A percentile compares a stretch with the other conserved stretches of the same genome.
Evolutionary conservation across 345 rosid genomes (phyloP).

Genomic region (Erysimum cheiranthoides): DNA sequence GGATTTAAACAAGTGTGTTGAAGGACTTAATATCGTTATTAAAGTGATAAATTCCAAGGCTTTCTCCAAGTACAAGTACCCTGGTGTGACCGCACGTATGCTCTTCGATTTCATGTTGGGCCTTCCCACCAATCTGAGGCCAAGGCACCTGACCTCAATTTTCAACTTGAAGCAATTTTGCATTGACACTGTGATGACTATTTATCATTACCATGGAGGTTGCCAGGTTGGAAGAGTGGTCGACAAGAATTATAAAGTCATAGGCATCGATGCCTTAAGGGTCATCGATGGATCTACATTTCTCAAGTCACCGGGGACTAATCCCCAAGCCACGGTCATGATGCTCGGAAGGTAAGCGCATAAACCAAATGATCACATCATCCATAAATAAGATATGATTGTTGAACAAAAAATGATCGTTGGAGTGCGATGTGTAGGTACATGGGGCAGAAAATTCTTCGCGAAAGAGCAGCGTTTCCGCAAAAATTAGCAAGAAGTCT

Average conservation of each 20-base stretch:
- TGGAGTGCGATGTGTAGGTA: background rate
- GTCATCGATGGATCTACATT: conserved; percentile 64
- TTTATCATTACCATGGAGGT: conserved; percentile 69
- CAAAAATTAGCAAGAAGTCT: background rate
- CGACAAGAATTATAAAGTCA: conserved; percentile 52
- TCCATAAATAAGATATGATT: background rate
- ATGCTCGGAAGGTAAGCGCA: conserved; percentile 5
- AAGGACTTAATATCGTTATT: conserved; percentile 54
- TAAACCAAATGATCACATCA: background rate
- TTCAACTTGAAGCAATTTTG: conserved; percentile 61
- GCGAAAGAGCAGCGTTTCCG: background rate
- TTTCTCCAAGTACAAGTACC: conserved; percentile 52
- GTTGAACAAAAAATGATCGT: background rate
- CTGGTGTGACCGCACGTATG: conserved; percentile 38
- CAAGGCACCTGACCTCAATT: conserved; percentile 44
- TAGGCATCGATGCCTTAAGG: conserved; percentile 52
- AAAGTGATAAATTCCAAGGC: conserved; percentile 55
- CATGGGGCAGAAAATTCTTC: background rate
- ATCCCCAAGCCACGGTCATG: conserved; percentile 6
- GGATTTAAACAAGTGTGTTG: conserved; percentile 54
- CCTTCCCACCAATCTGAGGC: conserved; percentile 59
- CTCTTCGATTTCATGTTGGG: conserved; percentile 46
- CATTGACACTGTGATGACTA: conserved; percentile 58
- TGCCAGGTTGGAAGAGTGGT: conserved; percentile 62
- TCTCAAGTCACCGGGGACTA: conserved; percentile 12